phyloP scores from a whole-genome alignment of 768 basidiomycete genomes.

The Boletellus sp. region DNA sequence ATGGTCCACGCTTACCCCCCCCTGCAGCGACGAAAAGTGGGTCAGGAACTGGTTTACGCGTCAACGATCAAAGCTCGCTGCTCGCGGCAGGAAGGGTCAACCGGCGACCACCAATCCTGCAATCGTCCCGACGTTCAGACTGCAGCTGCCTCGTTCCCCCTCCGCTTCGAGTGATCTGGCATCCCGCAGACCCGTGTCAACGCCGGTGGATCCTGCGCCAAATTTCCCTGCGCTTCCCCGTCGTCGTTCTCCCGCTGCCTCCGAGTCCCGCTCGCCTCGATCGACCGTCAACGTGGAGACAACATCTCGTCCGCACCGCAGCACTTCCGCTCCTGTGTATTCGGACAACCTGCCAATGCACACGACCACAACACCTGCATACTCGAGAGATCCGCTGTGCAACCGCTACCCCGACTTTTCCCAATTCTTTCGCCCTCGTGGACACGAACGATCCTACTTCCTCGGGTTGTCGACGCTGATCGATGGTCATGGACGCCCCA shows the following conservation, averaged over 20 bases:
- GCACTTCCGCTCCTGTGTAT: not conserved
- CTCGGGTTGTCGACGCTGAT: not conserved
- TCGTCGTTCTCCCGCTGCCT: not conserved
- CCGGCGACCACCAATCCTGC: not conserved
- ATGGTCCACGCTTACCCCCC: constrained; percentile 5
- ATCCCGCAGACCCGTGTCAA: constrained; percentile 5
- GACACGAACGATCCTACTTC: constrained; percentile 6
- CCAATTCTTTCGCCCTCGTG: constrained; percentile 25
- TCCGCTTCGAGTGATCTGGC: not conserved
- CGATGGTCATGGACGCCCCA: not conserved
- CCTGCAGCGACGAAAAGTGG: constrained; percentile 27
- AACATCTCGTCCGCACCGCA: not conserved
- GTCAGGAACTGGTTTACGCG: constrained; percentile 30
- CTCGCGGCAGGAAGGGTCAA: constrained; percentile 10
- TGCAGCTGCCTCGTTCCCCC: constrained; percentile 4
- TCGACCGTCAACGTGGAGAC: not conserved
- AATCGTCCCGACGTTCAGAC: constrained; percentile 12
- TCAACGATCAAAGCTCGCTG: constrained; percentile 21
- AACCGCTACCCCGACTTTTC: constrained; percentile 34
- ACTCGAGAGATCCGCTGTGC: constrained; percentile 31
- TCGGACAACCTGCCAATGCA: not conserved
- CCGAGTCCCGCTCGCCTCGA: not conserved
- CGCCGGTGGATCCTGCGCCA: not conserved
- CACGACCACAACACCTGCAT: constrained; percentile 6
- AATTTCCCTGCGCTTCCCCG: no score